phyloP scores from a whole-genome alignment of 2,329 filamentous ascomycete species.

The Aspergillus unguis region DNA sequence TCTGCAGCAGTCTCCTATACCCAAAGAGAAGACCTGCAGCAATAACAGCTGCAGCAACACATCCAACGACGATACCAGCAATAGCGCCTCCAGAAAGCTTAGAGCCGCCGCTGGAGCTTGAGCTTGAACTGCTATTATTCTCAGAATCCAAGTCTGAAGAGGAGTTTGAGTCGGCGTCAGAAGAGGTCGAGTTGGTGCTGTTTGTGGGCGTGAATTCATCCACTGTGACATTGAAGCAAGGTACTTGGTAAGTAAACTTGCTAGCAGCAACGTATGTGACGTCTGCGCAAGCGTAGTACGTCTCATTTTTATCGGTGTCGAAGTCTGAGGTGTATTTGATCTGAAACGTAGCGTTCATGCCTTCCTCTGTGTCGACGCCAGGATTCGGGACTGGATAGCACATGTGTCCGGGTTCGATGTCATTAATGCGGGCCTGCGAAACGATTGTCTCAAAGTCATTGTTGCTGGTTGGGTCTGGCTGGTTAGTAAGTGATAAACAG shows the following conservation, averaged over 20 bases:
- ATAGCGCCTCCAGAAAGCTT: conserved; percentile 42
- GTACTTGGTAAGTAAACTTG: conserved; percentile 41
- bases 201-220: conserved; percentile 27
- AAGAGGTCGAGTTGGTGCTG: conserved; percentile 14
- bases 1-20: conserved; percentile 14
- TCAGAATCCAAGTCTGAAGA: conserved; percentile 15
- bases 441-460: conserved; percentile 40
- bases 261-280: conserved; percentile 43
- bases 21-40: conserved; percentile 18
- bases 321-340: conserved; percentile 44
- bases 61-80: conserved; percentile 41
- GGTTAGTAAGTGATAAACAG: neutral
- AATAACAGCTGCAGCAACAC: conserved; percentile 20
- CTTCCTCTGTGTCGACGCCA: conserved; percentile 31
- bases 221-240: conserved; percentile 48
- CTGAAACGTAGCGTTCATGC: conserved; percentile 47
- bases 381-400: conserved; percentile 44
- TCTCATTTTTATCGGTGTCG: conserved; percentile 41
- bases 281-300: conserved; percentile 49
- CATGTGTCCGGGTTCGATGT: conserved; percentile 44
- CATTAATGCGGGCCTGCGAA: conserved; percentile 32
- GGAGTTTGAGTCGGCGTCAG: conserved; percentile 17
- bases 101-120: conserved; percentile 4
- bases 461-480: conserved; percentile 39
- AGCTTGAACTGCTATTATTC: conserved; percentile 9